Evolutionary conservation across 805 yeast species (phyloP).

Genomic region (Nakazawaea populi): DNA sequence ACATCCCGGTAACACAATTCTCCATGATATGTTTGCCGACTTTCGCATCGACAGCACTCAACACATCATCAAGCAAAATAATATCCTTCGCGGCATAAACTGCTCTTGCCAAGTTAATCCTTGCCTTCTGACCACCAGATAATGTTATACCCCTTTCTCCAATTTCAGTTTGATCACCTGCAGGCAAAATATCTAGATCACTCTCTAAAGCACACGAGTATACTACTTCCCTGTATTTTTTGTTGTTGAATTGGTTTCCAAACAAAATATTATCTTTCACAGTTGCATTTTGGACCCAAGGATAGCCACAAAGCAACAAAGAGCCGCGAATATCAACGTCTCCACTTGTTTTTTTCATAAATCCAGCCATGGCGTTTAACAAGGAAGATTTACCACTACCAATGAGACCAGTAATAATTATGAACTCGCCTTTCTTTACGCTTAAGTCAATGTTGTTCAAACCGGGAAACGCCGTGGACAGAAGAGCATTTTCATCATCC

Average conservation of each 20-base stretch:
- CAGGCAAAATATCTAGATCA: conserved; percentile 63
- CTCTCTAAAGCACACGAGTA: conserved; percentile 60
- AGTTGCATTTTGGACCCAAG: conserved; percentile 83
- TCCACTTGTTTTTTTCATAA: conserved; percentile 56
- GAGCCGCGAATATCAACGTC: conserved; percentile 46
- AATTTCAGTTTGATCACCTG: conserved; percentile 73
- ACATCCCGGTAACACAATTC: conserved; percentile 50
- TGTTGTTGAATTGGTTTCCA: conserved; percentile 49
- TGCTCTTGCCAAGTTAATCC: conserved; percentile 72
- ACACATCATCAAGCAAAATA: conserved; percentile 65
- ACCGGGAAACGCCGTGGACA: conserved; percentile 34
- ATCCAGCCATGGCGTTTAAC: conserved; percentile 64
- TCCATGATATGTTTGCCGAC: conserved; percentile 69
- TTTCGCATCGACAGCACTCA: conserved; percentile 79
- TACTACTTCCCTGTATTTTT: conserved; percentile 47
- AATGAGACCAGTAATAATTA: conserved; percentile 67
- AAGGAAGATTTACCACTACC: conserved; percentile 81
- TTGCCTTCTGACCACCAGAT: conserved; percentile 88
- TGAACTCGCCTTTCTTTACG: conserved; percentile 55
- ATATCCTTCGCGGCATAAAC: conserved; percentile 67
- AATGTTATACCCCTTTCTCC: conserved; percentile 84
- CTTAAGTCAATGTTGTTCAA: conserved; percentile 43
- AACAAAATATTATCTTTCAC: conserved; percentile 69
- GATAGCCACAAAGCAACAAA: conserved; percentile 50
- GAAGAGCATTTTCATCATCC: conserved; percentile 2